These are phyloP conservation scores for Leptographium lundbergii DNA, from an alignment of 2,329 filamentous ascomycete species.

Conservation along the genomic window DNA sequence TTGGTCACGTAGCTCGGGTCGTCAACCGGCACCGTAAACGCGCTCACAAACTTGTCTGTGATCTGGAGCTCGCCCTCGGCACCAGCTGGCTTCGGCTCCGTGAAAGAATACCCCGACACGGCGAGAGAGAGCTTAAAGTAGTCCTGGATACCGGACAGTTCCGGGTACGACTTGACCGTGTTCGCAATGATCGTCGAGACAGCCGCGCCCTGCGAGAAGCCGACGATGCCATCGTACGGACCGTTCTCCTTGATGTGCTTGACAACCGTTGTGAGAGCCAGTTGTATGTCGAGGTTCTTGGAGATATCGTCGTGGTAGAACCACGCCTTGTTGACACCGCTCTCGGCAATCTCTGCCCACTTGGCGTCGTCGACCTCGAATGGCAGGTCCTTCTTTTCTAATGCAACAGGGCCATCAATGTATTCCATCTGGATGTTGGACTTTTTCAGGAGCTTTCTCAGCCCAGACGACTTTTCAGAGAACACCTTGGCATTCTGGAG, in stretches of 20 bases:
- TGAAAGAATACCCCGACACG: conserved; percentile 6
- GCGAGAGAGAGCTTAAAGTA: conserved; percentile 6
- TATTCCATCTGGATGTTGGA: conserved; percentile 5
- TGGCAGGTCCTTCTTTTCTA: conserved; percentile 6
- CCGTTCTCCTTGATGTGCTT: conserved; percentile 4
- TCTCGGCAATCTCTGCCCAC: conserved; percentile 1
- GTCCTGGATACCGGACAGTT: conserved; percentile 1
- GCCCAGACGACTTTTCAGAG: conserved; percentile 4
- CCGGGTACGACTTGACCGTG: conserved; percentile 2
- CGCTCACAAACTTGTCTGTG: conserved; percentile 1
- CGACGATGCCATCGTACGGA: conserved; percentile 5
- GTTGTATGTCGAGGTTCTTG: conserved; percentile 3
- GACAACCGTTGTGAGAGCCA: conserved; percentile 1
- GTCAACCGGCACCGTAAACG: conserved; percentile 2
- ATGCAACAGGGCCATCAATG: conserved; percentile 4
- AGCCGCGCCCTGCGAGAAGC: conserved; percentile 4
- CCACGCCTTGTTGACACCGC: conserved; percentile 4
- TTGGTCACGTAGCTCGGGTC: conserved; percentile 4
- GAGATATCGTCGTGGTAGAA: conserved; percentile 6
- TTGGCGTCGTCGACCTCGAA: conserved; percentile 6
- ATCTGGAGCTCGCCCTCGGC: conserved; percentile 4
- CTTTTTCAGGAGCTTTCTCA: conserved; percentile 6
- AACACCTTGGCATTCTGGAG: conserved; percentile 6
- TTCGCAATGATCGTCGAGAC: conserved; percentile 5
- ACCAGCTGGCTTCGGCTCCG: conserved; percentile 3